A percentile compares a stretch with the other conserved stretches of the same genome.
These are phyloP conservation scores for Neonectria hederae DNA, from an alignment of 2,329 filamentous ascomycete genomes.

Conservation along the genomic window DNA sequence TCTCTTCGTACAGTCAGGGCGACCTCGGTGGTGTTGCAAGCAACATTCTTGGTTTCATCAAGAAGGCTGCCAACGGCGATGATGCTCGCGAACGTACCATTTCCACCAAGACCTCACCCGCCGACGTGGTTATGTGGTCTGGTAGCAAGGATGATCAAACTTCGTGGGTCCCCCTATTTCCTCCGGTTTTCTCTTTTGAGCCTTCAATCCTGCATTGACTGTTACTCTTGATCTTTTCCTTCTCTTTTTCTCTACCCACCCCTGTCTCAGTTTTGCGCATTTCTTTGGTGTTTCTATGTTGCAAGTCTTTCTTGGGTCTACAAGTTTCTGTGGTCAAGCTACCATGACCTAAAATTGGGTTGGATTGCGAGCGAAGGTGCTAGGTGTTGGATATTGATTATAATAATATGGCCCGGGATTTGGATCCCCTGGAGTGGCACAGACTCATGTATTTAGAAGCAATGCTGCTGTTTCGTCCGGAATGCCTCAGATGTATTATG, in stretches of 20 bases:
- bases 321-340: not conserved
- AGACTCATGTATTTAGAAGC: constrained; percentile 34
- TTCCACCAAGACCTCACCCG: constrained; percentile 90
- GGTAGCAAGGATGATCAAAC: constrained; percentile 97
- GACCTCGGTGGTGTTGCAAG: constrained; percentile 85
- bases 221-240: constrained; percentile 12
- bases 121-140: constrained; percentile 97
- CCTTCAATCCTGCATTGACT: constrained; percentile 29
- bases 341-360: not conserved
- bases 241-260: not conserved
- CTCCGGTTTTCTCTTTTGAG: constrained; percentile 29
- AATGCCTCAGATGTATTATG: constrained; percentile 54
- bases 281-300: not conserved
- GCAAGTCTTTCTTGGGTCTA: too few relatives aligned
- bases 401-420: not conserved
- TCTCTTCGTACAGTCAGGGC: constrained; percentile 70
- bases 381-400: not conserved
- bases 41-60: constrained; percentile 84
- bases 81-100: constrained; percentile 83
- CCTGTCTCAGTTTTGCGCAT: not conserved
- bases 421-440: not conserved
- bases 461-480: constrained; percentile 35
- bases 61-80: constrained; percentile 85
- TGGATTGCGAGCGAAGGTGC: constrained; percentile 11
- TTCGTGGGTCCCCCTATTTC: constrained; percentile 68